Base-by-base conservation (phyloP, 768 basidiomycete genomes). In the Collybiopsis confluens region DNA sequence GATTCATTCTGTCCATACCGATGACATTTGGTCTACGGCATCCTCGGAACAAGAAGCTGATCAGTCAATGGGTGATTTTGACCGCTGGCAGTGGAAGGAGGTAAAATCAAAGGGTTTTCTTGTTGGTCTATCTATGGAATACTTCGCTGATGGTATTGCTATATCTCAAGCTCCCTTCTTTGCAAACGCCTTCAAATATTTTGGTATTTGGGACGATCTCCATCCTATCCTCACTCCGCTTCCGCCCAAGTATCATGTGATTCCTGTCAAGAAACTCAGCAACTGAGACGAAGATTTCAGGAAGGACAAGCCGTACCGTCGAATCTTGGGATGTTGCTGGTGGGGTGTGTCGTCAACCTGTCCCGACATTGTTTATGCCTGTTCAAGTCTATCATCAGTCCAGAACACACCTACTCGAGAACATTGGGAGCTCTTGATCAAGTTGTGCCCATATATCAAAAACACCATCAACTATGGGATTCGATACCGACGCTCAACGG, bases 401-500 rank as follows among this genome's bases (percentile, higher is more conserved):
- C 45, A 47, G 18, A 30, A 28, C 20, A 4, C 4, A 16, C 45
- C 45, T 16, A 3, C 45, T 28, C 45, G 9, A 3, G 45, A 47
- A 35, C 45, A 47, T 27, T 47, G 45, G 45, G 45, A 47, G 30
- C 3, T 47, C 3, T n/a, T 47, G 45, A 2, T 47, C 3, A 35
- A 35, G n/a, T 21, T 47, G 3, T 47, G 45, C 28, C 7, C 26
- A 7, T 28, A 47, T n/a, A 47, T 47, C 45, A 47, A 35, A n/a
- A 18, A 5, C 26, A 47, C 45, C 2, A 4, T 47, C 3, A n/a
- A 47, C 45, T 47, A 47, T 33, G 45, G 45, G 3, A 30, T 47
- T 9, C 13, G 3, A 47, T 47, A 47, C 92, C 89, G 65, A 92
- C 16, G n/a, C 8, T 33, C 26, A 7, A 3, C 23, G 4, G 13